phyloP scores from a whole-genome alignment of 2,329 filamentous ascomycete species.

The Amphichorda felina region DNA sequence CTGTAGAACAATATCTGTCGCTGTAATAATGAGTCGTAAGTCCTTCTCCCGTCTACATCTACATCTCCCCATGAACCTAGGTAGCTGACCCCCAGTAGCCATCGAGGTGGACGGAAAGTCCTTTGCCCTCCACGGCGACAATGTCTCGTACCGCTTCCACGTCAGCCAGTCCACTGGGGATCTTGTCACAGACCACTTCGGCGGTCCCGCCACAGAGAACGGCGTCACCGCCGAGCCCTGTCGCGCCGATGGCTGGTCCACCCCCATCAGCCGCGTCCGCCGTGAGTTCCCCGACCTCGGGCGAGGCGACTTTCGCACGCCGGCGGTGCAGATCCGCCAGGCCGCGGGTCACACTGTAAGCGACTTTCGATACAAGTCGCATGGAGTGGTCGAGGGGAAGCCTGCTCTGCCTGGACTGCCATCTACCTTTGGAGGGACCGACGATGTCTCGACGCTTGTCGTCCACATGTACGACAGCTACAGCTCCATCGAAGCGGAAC shows the following conservation, averaged over 20 bases:
- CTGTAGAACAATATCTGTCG: no score
- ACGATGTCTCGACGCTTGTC: conserved; percentile 45
- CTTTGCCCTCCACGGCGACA: conserved; percentile 43
- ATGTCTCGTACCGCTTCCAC: conserved; percentile 52
- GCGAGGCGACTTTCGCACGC: conserved; percentile 49
- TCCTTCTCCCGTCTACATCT: no score
- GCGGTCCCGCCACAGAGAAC: conserved; percentile 40
- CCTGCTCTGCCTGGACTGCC: conserved; percentile 43
- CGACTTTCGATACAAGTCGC: conserved; percentile 44
- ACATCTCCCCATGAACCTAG: no score
- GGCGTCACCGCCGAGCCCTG: conserved; percentile 23
- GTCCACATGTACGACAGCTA: conserved; percentile 47
- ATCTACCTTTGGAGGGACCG: conserved; percentile 42
- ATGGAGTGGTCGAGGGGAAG: conserved; percentile 44
- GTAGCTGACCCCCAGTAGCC: no score
- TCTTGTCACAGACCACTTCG: conserved; percentile 49
- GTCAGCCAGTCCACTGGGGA: conserved; percentile 44
- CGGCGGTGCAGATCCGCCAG: conserved; percentile 49
- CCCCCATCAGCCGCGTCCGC: conserved; percentile 34
- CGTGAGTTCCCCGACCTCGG: conserved; percentile 55
- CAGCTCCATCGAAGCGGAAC: conserved; percentile 42
- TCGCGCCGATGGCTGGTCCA: conserved; percentile 38
- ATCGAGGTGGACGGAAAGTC: conserved; percentile 33
- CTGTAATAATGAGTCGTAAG: no score
- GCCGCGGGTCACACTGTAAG: conserved; percentile 45